These are phyloP conservation scores for Pharus latifolius DNA, from an alignment of 176 grass and related monocot species.

Conservation along the genomic window DNA sequence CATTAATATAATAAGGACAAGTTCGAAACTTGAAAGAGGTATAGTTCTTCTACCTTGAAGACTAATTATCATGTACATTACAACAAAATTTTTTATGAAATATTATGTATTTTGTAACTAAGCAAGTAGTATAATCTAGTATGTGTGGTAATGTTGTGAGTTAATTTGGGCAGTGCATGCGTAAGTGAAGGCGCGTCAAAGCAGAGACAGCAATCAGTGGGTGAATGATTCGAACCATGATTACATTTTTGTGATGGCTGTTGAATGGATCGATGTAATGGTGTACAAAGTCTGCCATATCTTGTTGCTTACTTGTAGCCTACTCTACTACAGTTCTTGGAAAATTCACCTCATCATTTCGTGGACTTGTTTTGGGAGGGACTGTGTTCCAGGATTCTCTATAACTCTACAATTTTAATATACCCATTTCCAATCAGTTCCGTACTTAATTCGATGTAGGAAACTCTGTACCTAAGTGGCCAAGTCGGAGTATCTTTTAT, in stretches of 20 bases:
- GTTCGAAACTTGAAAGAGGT: too few species aligned
- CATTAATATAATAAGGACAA: too few species aligned
- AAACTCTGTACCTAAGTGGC: too few species aligned
- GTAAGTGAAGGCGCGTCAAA: not conserved
- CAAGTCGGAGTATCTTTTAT: too few species aligned
- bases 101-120: too few species aligned
- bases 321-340: constrained; percentile 17
- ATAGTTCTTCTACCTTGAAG: too few species aligned
- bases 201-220: not conserved
- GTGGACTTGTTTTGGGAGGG: not conserved
- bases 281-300: constrained; percentile 6
- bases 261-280: not conserved
- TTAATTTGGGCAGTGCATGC: constrained; percentile 6
- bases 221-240: constrained; percentile 12
- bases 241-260: not conserved
- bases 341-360: constrained; percentile 25
- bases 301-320: not conserved
- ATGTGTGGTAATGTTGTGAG: not conserved
- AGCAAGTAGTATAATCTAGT: not conserved
- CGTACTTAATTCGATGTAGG: too few species aligned
- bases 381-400: too few species aligned
- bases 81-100: too few species aligned
- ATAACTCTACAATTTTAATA: too few species aligned
- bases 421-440: too few species aligned
- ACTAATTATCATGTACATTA: too few species aligned